Percentiles rank a stretch among this genome's conserved stretches.
Evolutionary conservation across 108 stramenopile species (phyloP).

Genomic region (Discostella stelligeroides): DNA sequence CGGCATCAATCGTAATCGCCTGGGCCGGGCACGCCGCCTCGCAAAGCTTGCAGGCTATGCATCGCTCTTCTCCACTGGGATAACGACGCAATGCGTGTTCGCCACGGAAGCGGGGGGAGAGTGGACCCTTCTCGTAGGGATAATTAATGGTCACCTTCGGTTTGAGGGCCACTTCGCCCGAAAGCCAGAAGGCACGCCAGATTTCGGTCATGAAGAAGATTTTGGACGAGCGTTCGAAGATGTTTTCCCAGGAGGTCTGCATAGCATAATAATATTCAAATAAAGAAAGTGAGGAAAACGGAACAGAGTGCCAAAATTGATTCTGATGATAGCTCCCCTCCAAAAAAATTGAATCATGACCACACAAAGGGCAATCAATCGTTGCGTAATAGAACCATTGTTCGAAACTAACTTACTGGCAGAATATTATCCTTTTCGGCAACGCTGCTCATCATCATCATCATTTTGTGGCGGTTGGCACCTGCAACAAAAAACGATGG

Average conservation of each 20-base stretch:
- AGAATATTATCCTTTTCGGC: constrained; percentile 48
- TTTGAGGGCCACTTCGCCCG: constrained; percentile 77
- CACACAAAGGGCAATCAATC: too few relatives aligned
- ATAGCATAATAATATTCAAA: not conserved
- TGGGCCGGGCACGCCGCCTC: constrained; percentile 99
- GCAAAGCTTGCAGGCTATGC: constrained; percentile 99
- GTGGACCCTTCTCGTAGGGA: constrained; percentile 96
- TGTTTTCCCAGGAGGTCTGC: constrained; percentile 84
- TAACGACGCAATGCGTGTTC: constrained; percentile 98
- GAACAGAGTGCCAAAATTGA: too few relatives aligned
- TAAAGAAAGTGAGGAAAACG: too few relatives aligned
- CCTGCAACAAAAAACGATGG: too few relatives aligned
- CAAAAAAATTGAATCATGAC: too few relatives aligned
- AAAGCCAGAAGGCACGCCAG: constrained; percentile 80
- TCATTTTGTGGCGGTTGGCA: too few relatives aligned
- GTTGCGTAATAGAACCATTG: not conserved
- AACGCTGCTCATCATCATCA: constrained; percentile 26
- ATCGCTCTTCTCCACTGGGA: constrained; percentile 98
- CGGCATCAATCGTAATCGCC: constrained; percentile 99
- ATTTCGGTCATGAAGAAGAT: constrained; percentile 94
- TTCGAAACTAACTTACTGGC: constrained; percentile 31
- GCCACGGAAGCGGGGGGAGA: constrained; percentile 98
- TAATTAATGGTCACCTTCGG: constrained; percentile 98
- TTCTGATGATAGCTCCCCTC: too few relatives aligned
- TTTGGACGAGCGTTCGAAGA: constrained; percentile 84